Evolutionary conservation across 345 rosid genomes (phyloP).

Genomic region (Punica granatum): DNA sequence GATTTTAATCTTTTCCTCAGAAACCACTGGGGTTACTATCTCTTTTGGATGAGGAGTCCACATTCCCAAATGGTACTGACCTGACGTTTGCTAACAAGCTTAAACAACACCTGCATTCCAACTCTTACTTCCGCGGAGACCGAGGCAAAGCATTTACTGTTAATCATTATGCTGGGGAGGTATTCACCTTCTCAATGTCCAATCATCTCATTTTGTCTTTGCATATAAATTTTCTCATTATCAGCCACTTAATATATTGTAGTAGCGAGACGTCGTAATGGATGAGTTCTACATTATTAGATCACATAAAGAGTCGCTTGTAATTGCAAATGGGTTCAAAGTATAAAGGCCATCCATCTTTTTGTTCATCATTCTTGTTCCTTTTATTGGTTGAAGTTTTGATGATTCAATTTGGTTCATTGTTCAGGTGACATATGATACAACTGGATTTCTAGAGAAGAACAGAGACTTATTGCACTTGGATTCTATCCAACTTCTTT

Average conservation of each 20-base stretch:
- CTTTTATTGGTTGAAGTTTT: background rate
- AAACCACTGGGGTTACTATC: conserved; percentile 90
- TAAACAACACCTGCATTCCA: conserved; percentile 70
- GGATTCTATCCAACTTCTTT: conserved; percentile 91
- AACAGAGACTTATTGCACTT: conserved; percentile 87
- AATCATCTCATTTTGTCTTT: background rate
- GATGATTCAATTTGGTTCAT: conserved; percentile 21
- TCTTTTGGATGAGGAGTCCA: conserved; percentile 92
- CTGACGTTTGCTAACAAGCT: conserved; percentile 93
- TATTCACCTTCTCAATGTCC: conserved; percentile 18
- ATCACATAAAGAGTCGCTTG: background rate
- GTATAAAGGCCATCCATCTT: background rate
- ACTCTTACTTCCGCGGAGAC: conserved; percentile 75
- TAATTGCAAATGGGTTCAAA: background rate
- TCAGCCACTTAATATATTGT: background rate
- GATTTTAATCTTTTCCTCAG: conserved; percentile 40
- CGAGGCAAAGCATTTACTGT: conserved; percentile 76
- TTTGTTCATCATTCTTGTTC: background rate
- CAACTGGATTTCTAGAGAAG: conserved; percentile 92
- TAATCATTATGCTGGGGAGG: conserved; percentile 97
- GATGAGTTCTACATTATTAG: background rate
- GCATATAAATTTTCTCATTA: background rate
- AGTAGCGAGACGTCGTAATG: background rate
- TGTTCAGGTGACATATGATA: conserved; percentile 80
- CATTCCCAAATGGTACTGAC: conserved; percentile 93